Base-by-base conservation (phyloP, 169 alveolate species). In the Cryptosporidium xiaoi region DNA sequence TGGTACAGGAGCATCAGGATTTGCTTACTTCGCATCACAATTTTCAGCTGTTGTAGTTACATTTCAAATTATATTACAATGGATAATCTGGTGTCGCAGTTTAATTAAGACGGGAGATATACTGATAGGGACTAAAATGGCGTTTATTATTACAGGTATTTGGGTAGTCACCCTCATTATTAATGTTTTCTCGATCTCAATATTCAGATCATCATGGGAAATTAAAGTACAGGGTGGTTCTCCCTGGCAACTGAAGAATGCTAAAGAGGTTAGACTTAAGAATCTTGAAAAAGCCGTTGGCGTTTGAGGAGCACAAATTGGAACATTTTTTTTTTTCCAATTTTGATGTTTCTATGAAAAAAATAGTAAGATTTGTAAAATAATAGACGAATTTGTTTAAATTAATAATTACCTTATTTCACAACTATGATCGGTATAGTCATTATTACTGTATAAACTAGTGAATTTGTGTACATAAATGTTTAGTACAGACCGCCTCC, bases 191-290 rank as follows among this genome's bases (percentile, higher is more conserved):
- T 77, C 87, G 7, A 60, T 77, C 16, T 58, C 77, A 0, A 77
- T 77, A 31, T 77, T 77, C n/a, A 77, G 71, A 62, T 77, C 87
- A n/a, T 27, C 87, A 16, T 77, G 87, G 87, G 87, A 77, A 40
- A 77, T 77, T 20, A 77, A 62, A 24, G 24, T 62, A 20, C 87
- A 77, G 40, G 87, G 87, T 24, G 87, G 87, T 58, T 44, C 65
- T 29, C 71, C 87, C 10, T 77, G 87, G 87, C 58, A 62, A 2
- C 27, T 77, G 40, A 77, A 77, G 64, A 77, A 77, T 48, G 87
- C 87, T 2, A 68, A 77, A 36, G 77, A 77, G 64, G 71, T 77
- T n/a, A 77, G 87, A 27, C 62, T 77, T 8, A 18, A 77, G 24
- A 77, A 77, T 27, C 46, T 77, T 31, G 87, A 77, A 62, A 62